Base-by-base conservation (phyloP, 345 rosid species). In the Murraya paniculata region DNA sequence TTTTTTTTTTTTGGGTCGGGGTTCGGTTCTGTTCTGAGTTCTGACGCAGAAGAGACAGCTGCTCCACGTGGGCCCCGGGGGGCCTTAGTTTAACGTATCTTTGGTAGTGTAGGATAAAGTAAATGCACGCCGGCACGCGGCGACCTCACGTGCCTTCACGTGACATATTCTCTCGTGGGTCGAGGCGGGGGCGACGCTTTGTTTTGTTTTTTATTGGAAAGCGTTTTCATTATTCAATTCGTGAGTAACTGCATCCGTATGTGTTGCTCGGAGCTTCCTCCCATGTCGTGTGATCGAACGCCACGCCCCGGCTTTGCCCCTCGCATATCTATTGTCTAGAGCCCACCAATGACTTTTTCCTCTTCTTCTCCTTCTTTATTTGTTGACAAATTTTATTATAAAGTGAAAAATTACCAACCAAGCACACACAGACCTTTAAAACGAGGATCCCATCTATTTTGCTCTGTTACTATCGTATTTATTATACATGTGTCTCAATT, bases 41-140 rank as follows among this genome's bases (percentile, higher is more conserved):
- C n/a, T 53, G 57, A 53, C 75, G 72, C 86, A 83, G 85, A 81
- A 82, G 78, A 75, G 82, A 86, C 83, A 80, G 71, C 74, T 83
- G 86, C 84, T 84, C 38, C 87, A 80, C 78, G 74, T 86, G 85
- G 90, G 88, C 75, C 86, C 91, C 84, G 41, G 16, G 48, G 48
- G 55, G 56, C 22, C 1, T 53, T 18, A 53, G 7, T 18, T 16
- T 53, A 53, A 53, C 50, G 50, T 45, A 45, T 45, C 3, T 1
- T 13, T 0, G 18, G 18, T 13, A 45, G 33, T 80, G 84, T 74
- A 79, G 79, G 81, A 79, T 84, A 88, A 85, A 88, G 89, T 60
- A 45, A 80, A 72, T 84, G 84, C 89, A 87, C 87, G 88, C 91
- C 84, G 83, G 93, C 90, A 87, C 90, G 89, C 91, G 89, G 77